Conservation (phyloP, 1,284 basidiomycete genomes). For the Malassezia sympodialis region DNA sequence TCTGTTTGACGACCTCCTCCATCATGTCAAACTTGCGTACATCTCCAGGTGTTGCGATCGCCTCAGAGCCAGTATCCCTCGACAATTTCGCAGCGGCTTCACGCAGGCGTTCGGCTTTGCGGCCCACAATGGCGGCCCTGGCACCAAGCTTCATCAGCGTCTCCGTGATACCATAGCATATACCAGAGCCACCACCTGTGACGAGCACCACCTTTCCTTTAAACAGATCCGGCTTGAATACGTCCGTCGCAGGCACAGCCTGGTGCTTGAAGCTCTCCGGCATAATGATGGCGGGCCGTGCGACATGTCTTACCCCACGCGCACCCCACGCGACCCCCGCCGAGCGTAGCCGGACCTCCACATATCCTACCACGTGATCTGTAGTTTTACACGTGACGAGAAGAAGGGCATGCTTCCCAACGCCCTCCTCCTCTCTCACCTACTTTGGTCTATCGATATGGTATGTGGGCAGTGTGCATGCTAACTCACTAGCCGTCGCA, state of each 20-base stretch:
- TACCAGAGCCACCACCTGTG: conserved; percentile 60
- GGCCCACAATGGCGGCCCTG: conserved; percentile 68
- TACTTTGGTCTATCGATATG: neutral
- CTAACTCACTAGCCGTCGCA: conserved; percentile 65
- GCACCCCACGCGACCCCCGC: neutral
- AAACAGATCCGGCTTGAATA: conserved; percentile 71
- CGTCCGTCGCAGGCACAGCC: conserved; percentile 16
- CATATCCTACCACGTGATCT: neutral
- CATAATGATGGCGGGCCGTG: conserved; percentile 1
- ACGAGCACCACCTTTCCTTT: conserved; percentile 86
- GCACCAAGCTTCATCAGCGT: conserved; percentile 70
- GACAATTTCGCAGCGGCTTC: conserved; percentile 65
- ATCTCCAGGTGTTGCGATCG: conserved; percentile 68
- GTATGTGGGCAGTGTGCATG: neutral
- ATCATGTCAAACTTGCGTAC: conserved; percentile 69
- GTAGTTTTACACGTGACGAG: conserved; percentile 16
- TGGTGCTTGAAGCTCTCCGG: conserved; percentile 1
- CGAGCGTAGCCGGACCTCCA: neutral
- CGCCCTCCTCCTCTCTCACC: neutral
- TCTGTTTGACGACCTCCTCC: conserved; percentile 63
- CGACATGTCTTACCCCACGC: neutral
- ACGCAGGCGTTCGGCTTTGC: conserved; percentile 71
- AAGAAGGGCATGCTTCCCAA: neutral
- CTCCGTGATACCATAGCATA: conserved; percentile 73
- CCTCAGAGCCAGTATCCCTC: conserved; percentile 58